Evolutionary conservation across 75 land plant genomes (phyloP).

Genomic region (Sequoia sempervirens): DNA sequence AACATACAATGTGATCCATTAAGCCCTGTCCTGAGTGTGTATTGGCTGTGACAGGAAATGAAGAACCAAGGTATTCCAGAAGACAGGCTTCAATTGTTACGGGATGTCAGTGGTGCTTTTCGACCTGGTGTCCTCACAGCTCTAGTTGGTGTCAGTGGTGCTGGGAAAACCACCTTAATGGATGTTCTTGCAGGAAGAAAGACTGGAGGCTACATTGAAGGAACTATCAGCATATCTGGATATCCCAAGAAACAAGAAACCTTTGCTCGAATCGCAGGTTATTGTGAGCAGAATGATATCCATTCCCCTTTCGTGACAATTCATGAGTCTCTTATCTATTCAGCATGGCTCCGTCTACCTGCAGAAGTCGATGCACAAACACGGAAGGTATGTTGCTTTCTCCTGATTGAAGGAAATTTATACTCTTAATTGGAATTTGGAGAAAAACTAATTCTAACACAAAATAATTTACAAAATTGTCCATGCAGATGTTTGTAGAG

Average conservation of each 20-base stretch:
- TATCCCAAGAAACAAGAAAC: conserved; percentile 76
- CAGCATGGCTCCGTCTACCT: conserved; percentile 72
- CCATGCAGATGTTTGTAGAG: conserved; percentile 54
- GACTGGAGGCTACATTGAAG: conserved; percentile 79
- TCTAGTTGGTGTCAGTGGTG: conserved; percentile 88
- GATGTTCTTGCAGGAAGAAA: conserved; percentile 85
- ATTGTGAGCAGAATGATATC: conserved; percentile 79
- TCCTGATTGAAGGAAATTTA: neutral
- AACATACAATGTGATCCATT: neutral
- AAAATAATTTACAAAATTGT: neutral
- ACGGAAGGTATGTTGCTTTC: conserved; percentile 33
- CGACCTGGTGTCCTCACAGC: conserved; percentile 82
- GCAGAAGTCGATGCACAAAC: conserved; percentile 37
- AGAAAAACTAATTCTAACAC: neutral
- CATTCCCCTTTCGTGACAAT: conserved; percentile 82
- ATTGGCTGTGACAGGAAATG: conserved; percentile 53
- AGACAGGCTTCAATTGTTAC: conserved; percentile 50
- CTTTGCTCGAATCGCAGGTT: conserved; percentile 78
- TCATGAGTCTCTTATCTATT: conserved; percentile 62
- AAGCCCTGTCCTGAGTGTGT: neutral
- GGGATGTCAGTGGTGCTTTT: conserved; percentile 65
- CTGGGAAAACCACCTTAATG: conserved; percentile 82
- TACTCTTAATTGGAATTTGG: neutral
- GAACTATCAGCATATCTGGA: conserved; percentile 58
- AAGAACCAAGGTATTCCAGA: conserved; percentile 53